phyloP scores from a whole-genome alignment of 2,329 filamentous ascomycete species.

The Furcasterigmium furcatum region DNA sequence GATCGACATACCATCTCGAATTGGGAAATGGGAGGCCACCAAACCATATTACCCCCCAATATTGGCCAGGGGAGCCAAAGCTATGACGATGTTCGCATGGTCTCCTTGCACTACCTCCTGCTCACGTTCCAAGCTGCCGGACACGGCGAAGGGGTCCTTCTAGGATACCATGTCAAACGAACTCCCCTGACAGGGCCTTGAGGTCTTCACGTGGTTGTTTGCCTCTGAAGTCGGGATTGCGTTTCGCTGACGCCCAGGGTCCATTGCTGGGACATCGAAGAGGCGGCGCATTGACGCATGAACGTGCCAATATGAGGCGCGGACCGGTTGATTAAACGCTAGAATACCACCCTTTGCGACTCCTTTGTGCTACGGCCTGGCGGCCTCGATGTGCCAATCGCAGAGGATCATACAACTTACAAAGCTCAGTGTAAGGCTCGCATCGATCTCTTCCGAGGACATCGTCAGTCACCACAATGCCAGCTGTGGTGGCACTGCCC shows the following conservation, averaged over 20 bases:
- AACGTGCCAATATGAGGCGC: constrained; percentile 8
- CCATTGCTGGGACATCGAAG: too few relatives aligned
- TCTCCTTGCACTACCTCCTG: not conserved
- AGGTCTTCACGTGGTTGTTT: too few relatives aligned
- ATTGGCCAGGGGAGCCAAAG: not conserved
- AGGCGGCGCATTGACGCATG: constrained; percentile 13
- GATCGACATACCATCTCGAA: not conserved
- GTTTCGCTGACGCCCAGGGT: too few relatives aligned
- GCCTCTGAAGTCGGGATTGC: too few relatives aligned
- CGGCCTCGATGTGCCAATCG: not conserved
- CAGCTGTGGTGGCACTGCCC: too few relatives aligned
- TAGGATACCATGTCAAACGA: too few relatives aligned
- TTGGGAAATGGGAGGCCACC: not conserved
- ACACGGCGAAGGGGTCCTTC: too few relatives aligned
- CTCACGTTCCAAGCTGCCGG: not conserved
- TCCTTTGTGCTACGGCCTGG: too few relatives aligned
- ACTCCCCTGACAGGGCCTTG: too few relatives aligned
- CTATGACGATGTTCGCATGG: not conserved
- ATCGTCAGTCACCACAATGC: too few relatives aligned
- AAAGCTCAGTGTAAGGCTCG: not conserved
- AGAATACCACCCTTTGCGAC: not conserved
- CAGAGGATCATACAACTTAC: not conserved
- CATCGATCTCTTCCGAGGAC: too few relatives aligned
- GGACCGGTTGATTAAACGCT: not conserved
- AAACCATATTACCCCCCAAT: not conserved